Conservation (phyloP, 768 basidiomycete species). For the Boletellus sp. region DNA sequence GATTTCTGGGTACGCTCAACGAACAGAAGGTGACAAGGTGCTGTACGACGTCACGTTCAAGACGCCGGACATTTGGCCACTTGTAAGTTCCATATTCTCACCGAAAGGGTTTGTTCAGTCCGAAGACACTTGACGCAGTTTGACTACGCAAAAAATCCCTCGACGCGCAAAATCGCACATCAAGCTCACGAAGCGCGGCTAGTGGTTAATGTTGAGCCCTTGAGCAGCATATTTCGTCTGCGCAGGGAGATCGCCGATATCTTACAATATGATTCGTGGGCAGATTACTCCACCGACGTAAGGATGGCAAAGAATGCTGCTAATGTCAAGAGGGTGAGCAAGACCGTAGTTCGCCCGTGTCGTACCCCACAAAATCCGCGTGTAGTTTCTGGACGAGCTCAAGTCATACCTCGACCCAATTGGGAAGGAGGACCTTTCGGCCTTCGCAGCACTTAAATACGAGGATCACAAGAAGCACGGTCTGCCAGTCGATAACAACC, state of each 20-base stretch:
- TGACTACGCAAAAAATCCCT: conserved; percentile 71
- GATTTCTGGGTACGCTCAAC: conserved; percentile 69
- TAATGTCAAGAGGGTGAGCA: conserved; percentile 52
- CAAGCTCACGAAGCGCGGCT: conserved; percentile 70
- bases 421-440: conserved; percentile 60
- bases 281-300: conserved; percentile 78
- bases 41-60: conserved; percentile 76
- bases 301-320: conserved; percentile 80
- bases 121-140: conserved; percentile 44
- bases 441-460: conserved; percentile 69
- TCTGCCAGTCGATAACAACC: conserved; percentile 61
- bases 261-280: conserved; percentile 76
- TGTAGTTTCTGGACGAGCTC: conserved; percentile 75
- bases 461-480: conserved; percentile 63
- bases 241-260: conserved; percentile 67
- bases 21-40: conserved; percentile 52
- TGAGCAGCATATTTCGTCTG: conserved; percentile 63
- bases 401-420: conserved; percentile 71
- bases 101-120: not conserved
- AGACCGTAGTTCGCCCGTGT: no score
- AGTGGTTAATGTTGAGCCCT: conserved; percentile 63
- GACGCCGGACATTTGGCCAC: conserved; percentile 76
- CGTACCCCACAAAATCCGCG: not conserved
- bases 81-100: conserved; percentile 43
- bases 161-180: conserved; percentile 62